Base-by-base conservation (phyloP, 768 basidiomycete species). In the Leucogyrophana mollusca region DNA sequence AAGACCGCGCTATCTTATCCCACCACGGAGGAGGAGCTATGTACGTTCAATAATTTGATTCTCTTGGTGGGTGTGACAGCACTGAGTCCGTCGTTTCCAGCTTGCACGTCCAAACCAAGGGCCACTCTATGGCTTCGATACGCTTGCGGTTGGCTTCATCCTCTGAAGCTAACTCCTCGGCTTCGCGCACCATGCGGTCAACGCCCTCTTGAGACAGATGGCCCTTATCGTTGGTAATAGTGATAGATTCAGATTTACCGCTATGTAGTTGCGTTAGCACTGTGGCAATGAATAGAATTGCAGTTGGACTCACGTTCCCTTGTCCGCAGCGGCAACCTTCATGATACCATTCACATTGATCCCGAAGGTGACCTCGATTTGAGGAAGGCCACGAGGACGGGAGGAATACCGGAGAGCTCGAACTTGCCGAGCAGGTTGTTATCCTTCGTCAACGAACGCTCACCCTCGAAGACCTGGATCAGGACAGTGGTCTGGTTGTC, bases 391-490 rank as follows among this genome's bases (percentile, higher is more conserved):
- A 52, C 94, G 91, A 55, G 94, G 94, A 2, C 89, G 33, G 95
- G 93, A 24, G 95, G 94, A 51, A 98, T 96, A 49, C 90, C 64
- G 36, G 82, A 87, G 32, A 97, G 83, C 70, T 96, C 94, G 67
- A 96, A 97, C 68, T 94, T 94, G 72, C 95, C 94, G 56, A 98
- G 87, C 40, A 87, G 85, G 74, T 96, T 95, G 82, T 96, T 97
- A 73, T 97, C 95, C 83, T 95, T 95, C 55, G 95, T 97, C 60
- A 96, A 73, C 37, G 92, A 83, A 64, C 95, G 93, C 74, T 97
- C 94, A 68, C 94, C 94, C 78, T 97, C 94, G 67, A 76, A 97
- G 53, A 98, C 95, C 70, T 98, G 94, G 70, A 98, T 94, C 39
- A 97, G 73, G 57, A 97, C 94, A 43, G 91, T 94, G 38, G 90